phyloP scores from a whole-genome alignment of 2,329 filamentous ascomycete genomes.

The Aspergillus latus region DNA sequence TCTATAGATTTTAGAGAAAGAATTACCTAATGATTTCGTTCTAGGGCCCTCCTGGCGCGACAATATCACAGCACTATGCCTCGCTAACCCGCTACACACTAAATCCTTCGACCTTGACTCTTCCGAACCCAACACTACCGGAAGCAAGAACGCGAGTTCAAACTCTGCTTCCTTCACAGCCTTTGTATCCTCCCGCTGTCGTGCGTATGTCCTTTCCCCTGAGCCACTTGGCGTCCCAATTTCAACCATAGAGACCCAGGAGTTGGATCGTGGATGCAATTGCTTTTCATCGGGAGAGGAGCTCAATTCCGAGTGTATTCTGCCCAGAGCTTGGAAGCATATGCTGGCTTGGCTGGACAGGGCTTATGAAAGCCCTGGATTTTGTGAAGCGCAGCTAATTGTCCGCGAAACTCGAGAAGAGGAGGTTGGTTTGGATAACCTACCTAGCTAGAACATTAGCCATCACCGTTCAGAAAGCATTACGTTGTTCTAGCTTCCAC shows the following conservation, averaged over 20 bases:
- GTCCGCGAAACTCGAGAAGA: conserved; percentile 19
- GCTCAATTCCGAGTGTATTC: conserved; percentile 60
- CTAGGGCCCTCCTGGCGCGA: conserved; percentile 42
- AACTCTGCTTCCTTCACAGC: conserved; percentile 24
- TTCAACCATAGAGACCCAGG: conserved; percentile 54
- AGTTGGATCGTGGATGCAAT: conserved; percentile 58
- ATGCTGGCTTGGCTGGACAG: conserved; percentile 64
- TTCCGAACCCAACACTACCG: conserved; percentile 2
- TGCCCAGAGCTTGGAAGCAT: conserved; percentile 55
- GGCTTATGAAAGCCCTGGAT: conserved; percentile 50
- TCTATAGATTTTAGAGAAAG: too few relatives aligned
- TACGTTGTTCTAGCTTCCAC: too few relatives aligned
- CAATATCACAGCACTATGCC: conserved; percentile 42
- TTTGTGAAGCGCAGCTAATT: conserved; percentile 39
- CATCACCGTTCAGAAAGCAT: too few relatives aligned
- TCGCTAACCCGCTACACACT: conserved; percentile 41
- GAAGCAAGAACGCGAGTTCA: background rate
- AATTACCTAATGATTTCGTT: background rate
- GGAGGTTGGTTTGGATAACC: background rate
- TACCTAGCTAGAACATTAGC: too few relatives aligned
- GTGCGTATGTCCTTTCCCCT: conserved; percentile 60
- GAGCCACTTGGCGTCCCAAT: conserved; percentile 56
- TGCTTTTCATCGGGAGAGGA: conserved; percentile 67
- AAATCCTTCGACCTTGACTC: conserved; percentile 27
- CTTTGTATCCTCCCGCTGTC: conserved; percentile 53